Base-by-base conservation (phyloP, 1,284 basidiomycete genomes). In the Ceratobasidium sp. region DNA sequence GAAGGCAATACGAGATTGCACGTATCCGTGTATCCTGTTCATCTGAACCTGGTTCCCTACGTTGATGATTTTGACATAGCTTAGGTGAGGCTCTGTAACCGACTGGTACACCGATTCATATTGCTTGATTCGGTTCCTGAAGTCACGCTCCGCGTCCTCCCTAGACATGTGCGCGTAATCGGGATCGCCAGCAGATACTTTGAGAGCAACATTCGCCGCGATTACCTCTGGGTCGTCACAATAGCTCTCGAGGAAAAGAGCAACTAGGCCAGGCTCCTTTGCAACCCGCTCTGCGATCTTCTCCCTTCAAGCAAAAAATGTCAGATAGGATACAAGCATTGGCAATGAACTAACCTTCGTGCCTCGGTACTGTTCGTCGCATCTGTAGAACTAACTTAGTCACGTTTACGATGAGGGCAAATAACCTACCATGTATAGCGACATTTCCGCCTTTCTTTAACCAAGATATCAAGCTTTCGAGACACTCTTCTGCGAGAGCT, bases 31-130 rank as follows among this genome's bases (percentile, higher is more conserved):
- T 65, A 96, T 96, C 75, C 89, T 87, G 76, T 90, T 92, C 74
- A 96, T 87, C 1, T 70, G 90, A 57, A 95, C 94, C 79, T 92
- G 90, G 75, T 87, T 88, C 12, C 96, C 95, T 30, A 97, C 92
- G 77, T 97, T 95, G 71, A 89, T 88, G 78, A 97, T 96, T 76
- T 91, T 88, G 76, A 96, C 86, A 80, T 94, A 97, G 41, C 89
- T 92, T 34, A 97, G 85, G 78, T 93, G 87, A 80, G 97, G 64
- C 28, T 71, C 64, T 5, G 74, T 74, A 77, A 99, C 90, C 1
- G 96, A 92, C 82, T 99, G 92, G 80, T 99, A 99, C n/a, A 96
- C 92, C 72, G 90, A 87, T 80, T 99, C 96, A 80, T 99, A 99
- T 78, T 93, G 91, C 75, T 86, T 87, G 78, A 99, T 99, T 36